Conservation (phyloP, 768 basidiomycete genomes). For the Lactarius indigo region DNA sequence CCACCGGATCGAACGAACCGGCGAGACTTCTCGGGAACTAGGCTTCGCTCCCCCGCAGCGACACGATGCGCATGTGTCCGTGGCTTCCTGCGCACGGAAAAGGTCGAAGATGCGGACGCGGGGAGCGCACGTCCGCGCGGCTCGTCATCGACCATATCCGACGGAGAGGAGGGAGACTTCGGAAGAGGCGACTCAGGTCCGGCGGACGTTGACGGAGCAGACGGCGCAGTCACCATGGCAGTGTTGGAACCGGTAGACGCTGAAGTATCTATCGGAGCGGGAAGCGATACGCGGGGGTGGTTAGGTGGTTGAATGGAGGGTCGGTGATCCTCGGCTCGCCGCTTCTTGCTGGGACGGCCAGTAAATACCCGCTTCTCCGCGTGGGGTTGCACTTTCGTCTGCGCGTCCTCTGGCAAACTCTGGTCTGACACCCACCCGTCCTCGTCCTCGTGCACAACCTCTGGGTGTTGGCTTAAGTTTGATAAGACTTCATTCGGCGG, state of each 20-base stretch:
- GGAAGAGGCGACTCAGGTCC: neutral
- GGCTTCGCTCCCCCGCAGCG: conserved; percentile 29
- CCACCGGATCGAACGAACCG: conserved; percentile 47
- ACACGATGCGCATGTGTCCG: conserved; percentile 33
- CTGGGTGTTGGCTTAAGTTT: neutral
- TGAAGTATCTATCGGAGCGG: neutral
- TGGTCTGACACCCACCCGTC: conserved; percentile 65
- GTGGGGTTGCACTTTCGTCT: neutral
- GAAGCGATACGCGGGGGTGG: neutral
- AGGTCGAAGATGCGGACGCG: conserved; percentile 12
- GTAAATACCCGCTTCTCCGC: conserved; percentile 7
- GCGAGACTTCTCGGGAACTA: conserved; percentile 40
- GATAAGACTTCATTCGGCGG: neutral
- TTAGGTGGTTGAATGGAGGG: neutral
- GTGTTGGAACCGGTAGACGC: neutral
- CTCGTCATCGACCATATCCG: conserved; percentile 21
- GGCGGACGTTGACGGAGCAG: conserved; percentile 7
- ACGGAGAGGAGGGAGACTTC: neutral
- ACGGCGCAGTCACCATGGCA: conserved; percentile 20
- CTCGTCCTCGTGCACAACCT: conserved; percentile 36
- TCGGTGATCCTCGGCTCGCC: conserved; percentile 3
- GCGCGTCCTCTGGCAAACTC: conserved; percentile 31
- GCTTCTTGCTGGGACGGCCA: conserved; percentile 15
- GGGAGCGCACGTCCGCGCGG: conserved; percentile 26
- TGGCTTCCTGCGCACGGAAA: conserved; percentile 22